Percentiles rank a stretch among this genome's conserved stretches.
phyloP scores from a whole-genome alignment of 2,329 filamentous ascomycete species.

The Alternaria arbusti region DNA sequence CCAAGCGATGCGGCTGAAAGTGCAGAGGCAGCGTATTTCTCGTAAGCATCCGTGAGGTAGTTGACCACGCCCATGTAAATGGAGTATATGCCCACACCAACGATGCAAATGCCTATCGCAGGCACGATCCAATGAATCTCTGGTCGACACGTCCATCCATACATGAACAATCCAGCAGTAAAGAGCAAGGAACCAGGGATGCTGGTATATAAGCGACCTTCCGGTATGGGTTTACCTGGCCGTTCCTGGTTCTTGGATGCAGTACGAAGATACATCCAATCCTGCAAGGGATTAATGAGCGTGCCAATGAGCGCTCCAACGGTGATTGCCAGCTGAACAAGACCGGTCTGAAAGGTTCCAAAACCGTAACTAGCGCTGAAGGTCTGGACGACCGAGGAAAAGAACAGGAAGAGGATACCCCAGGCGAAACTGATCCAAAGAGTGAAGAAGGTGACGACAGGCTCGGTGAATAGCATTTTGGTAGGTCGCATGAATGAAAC shows the following conservation, averaged over 20 bases:
- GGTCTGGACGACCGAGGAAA: constrained; percentile 50
- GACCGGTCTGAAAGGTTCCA: constrained; percentile 40
- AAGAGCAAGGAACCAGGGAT: constrained; percentile 52
- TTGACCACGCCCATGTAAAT: constrained; percentile 59
- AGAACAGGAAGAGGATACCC: constrained; percentile 54
- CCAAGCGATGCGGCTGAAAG: constrained; percentile 55
- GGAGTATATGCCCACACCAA: constrained; percentile 30
- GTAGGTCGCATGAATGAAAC: constrained; percentile 51
- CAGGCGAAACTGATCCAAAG: constrained; percentile 55
- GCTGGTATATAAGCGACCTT: constrained; percentile 52
- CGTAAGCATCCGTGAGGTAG: constrained; percentile 57
- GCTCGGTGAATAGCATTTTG: constrained; percentile 52
- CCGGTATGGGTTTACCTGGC: constrained; percentile 51
- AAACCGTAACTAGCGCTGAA: constrained; percentile 50
- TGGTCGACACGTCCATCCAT: constrained; percentile 22
- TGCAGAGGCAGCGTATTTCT: constrained; percentile 56
- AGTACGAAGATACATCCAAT: constrained; percentile 38
- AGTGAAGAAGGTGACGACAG: constrained; percentile 53
- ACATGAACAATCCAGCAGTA: constrained; percentile 36
- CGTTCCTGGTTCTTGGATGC: constrained; percentile 45
- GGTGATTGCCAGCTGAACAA: constrained; percentile 52
- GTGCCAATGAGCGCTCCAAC: constrained; percentile 53
- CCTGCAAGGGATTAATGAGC: constrained; percentile 48
- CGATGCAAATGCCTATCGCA: constrained; percentile 14
- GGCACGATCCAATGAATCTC: constrained; percentile 44